Base-by-base conservation (phyloP, 1,284 basidiomycete species). In the Ceratobasidium sp. region DNA sequence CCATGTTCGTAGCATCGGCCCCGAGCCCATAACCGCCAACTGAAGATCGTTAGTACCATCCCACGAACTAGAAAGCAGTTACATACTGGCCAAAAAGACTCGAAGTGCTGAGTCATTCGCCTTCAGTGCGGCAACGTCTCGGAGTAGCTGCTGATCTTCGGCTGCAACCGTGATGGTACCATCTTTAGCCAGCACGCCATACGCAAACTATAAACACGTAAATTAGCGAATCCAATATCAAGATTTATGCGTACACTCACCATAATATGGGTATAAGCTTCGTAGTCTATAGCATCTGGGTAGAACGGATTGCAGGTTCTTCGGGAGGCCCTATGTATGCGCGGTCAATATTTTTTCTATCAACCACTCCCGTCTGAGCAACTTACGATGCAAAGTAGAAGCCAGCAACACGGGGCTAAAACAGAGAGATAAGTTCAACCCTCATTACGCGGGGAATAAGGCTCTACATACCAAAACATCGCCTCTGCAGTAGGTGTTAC, bases 1-100 rank as follows among this genome's bases (percentile, higher is more conserved):
- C 56, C 5, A 75, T 27, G 8, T 62, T 69, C 3, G 41, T 50
- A 31, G 74, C 54, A 63, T 75, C 74, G 14, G 29, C 63, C 14
- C 74, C 74, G 22, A 75, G 53, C n/a, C 74, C 74, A 64, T 65
- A 75, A 19, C 74, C 74, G 19, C 74, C 74, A 19, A 75, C 74
- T 75, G 19, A 27, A 29, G 9, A 3, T 22, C n/a, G 14, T 71
- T 8, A 45, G 19, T 51, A 19, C 31, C 2, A 4, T 51, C 22
- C 31, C 7, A 31, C 11, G 4, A 9, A 24, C 3, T 19, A 14
- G 9, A 31, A 11, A 14, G 41, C 19, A 24, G n/a, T n/a, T 24
- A 74, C 73, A n/a, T 65, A 74, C 73, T 45, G 8, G 73, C 73
- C 22, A 74, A 36, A 22, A 50, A 31, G 24, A 74, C 73, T 44